Evolutionary conservation across 2,329 filamentous ascomycete species (phyloP).

Genomic region (Septoria linicola): DNA sequence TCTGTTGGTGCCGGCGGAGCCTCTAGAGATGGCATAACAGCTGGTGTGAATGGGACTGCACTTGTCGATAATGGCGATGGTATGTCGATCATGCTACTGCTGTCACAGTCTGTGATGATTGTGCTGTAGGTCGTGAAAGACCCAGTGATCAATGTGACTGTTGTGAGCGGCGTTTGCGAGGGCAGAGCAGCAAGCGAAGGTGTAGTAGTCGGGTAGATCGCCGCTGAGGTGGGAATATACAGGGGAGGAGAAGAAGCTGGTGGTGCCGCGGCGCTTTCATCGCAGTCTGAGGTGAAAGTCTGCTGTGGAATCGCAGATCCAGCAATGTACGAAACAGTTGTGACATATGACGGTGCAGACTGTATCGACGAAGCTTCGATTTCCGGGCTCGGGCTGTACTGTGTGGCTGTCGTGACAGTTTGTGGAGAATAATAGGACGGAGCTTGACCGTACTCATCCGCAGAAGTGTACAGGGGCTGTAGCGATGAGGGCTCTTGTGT

Average conservation of each 20-base stretch:
- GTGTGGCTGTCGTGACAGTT: slow-evolving; percentile 1
- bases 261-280: slow-evolving; percentile 1
- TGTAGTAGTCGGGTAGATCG: background rate
- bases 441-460: too few relatives aligned
- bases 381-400: slow-evolving; percentile 2
- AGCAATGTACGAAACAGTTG: slow-evolving; percentile 2
- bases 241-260: slow-evolving; percentile 1
- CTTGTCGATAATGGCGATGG: too few relatives aligned
- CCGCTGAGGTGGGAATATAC: background rate
- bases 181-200: too few relatives aligned
- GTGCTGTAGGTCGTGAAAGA: slow-evolving; percentile 9
- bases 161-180: slow-evolving; percentile 1
- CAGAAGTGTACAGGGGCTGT: too few relatives aligned
- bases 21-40: too few relatives aligned
- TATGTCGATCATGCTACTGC: too few relatives aligned
- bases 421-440: background rate
- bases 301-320: background rate
- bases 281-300: slow-evolving; percentile 3
- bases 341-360: slow-evolving; percentile 10
- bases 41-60: too few relatives aligned
- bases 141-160: slow-evolving; percentile 4
- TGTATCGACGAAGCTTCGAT: background rate
- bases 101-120: too few relatives aligned
- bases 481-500: too few relatives aligned
- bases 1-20: too few relatives aligned